Conservation (phyloP, 768 basidiomycete genomes). For the Tulasnella sp. region DNA sequence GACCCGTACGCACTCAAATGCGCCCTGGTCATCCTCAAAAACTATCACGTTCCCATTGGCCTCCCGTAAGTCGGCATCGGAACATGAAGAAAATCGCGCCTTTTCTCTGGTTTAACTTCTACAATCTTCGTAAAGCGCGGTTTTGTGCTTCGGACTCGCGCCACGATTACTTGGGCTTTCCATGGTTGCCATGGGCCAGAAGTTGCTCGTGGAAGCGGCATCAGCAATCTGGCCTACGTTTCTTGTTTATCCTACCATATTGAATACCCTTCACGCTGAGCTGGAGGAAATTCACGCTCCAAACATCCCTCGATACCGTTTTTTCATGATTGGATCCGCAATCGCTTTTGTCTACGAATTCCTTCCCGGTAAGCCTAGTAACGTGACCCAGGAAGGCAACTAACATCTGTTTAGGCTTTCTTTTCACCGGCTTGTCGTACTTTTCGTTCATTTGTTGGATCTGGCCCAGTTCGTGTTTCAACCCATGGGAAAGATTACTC, state of each 20-base stretch:
- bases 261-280: conserved; percentile 96
- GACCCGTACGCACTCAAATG: too few species aligned
- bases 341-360: conserved; percentile 82
- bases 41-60: too few species aligned
- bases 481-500: background rate
- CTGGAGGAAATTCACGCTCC: conserved; percentile 51
- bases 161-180: conserved; percentile 93
- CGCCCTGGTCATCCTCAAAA: too few species aligned
- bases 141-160: conserved; percentile 69
- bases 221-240: conserved; percentile 99
- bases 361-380: conserved; percentile 66
- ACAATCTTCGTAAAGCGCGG: conserved; percentile 52
- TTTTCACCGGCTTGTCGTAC: conserved; percentile 80
- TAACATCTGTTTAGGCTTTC: conserved; percentile 61
- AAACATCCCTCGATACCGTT: conserved; percentile 70
- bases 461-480: conserved; percentile 32
- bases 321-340: conserved; percentile 63
- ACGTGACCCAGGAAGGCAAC: background rate
- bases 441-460: conserved; percentile 96
- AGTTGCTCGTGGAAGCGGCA: conserved; percentile 94
- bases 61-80: too few species aligned
- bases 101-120: too few species aligned
- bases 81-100: too few species aligned
- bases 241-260: conserved; percentile 81
- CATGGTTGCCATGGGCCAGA: conserved; percentile 79